A percentile compares a stretch with the other conserved stretches of the same genome.
phyloP scores from a whole-genome alignment of 805 yeast genomes.

The Cyberlindnera bimundalis region DNA sequence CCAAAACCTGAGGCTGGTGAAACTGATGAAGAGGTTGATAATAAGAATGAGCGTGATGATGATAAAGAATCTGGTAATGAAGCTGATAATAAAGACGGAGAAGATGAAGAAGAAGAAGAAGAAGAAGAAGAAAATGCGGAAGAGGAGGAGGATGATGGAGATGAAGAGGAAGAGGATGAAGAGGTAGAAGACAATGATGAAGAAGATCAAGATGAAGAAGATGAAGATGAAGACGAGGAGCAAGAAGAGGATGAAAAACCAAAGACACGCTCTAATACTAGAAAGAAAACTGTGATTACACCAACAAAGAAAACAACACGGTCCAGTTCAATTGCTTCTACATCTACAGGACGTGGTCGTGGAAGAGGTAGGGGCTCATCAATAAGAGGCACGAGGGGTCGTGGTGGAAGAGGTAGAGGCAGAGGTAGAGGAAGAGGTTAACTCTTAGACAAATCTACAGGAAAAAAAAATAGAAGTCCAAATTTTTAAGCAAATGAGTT shows the following conservation, averaged over 20 bases:
- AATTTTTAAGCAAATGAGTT: too few relatives aligned
- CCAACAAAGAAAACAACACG: conserved; percentile 10
- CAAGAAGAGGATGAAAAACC: conserved; percentile 9
- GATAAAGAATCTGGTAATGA: too few relatives aligned
- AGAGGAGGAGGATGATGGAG: conserved; percentile 9
- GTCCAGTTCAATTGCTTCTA: background rate
- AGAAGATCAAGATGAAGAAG: conserved; percentile 14
- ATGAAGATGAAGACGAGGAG: conserved; percentile 19
- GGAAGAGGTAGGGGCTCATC: too few relatives aligned
- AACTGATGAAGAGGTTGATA: conserved; percentile 1
- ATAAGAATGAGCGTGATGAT: conserved; percentile 4
- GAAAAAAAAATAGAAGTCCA: too few relatives aligned
- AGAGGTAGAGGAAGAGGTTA: background rate
- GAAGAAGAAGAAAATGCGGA: conserved; percentile 10
- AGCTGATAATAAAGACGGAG: conserved; percentile 17
- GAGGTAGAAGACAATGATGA: conserved; percentile 15
- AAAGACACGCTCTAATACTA: conserved; percentile 2
- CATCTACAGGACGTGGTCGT: background rate
- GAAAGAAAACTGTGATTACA: conserved; percentile 6
- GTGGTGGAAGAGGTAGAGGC: background rate
- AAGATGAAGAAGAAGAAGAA: conserved; percentile 2
- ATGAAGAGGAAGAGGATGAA: conserved; percentile 4
- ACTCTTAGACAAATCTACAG: too few relatives aligned
- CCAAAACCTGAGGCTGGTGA: conserved; percentile 13
- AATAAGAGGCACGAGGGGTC: too few relatives aligned